Conservation (phyloP, 768 basidiomycete genomes). For the Tricholoma hemisulphureum region DNA sequence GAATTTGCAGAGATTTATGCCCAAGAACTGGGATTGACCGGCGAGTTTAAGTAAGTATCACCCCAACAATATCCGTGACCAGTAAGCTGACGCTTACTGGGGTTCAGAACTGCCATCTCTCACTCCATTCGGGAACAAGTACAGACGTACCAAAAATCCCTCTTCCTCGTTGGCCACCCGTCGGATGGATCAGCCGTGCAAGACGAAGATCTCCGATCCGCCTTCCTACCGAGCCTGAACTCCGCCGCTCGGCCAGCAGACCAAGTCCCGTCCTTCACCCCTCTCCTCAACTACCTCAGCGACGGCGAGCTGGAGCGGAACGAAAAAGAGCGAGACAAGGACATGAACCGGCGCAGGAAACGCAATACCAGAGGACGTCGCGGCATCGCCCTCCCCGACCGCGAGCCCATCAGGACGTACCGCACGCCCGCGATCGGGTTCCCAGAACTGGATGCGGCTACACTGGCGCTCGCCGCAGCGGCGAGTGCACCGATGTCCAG, state of each 20-base stretch:
- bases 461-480: constrained; percentile 62
- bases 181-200: constrained; percentile 74
- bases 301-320: constrained; percentile 86
- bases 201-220: constrained; percentile 88
- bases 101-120: constrained; percentile 84
- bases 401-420: constrained; percentile 89
- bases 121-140: constrained; percentile 96
- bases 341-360: constrained; percentile 80
- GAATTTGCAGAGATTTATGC: constrained; percentile 87
- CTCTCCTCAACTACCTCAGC: constrained; percentile 83
- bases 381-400: constrained; percentile 84
- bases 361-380: constrained; percentile 79
- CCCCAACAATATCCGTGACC: not conserved
- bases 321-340: constrained; percentile 94
- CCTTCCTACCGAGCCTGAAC: constrained; percentile 81
- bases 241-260: constrained; percentile 72
- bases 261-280: constrained; percentile 79
- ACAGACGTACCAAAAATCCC: constrained; percentile 85
- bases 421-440: constrained; percentile 86
- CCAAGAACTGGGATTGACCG: constrained; percentile 82
- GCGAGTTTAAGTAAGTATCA: constrained; percentile 82
- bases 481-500: constrained; percentile 68
- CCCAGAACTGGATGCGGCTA: constrained; percentile 74
- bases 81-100: not conserved
- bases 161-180: constrained; percentile 87